A percentile compares a stretch with the other conserved stretches of the same genome.
These are phyloP conservation scores for Suhomyces coccinellae DNA, from an alignment of 1,139 yeast genomes.

Conservation along the genomic window DNA sequence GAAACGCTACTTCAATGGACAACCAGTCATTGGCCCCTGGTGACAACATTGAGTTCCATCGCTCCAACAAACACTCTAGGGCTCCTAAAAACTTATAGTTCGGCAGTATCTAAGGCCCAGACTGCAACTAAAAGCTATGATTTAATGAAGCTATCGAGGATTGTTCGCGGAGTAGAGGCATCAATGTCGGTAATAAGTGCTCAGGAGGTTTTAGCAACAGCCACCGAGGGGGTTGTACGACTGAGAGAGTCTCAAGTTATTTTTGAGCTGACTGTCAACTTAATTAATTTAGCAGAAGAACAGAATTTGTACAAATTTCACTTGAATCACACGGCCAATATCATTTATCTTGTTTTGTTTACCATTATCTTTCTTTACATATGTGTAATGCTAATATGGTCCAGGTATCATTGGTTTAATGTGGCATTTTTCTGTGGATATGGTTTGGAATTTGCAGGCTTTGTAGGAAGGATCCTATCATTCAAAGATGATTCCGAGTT, in stretches of 20 bases:
- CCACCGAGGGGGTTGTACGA: conserved; percentile 29
- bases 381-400: conserved; percentile 29
- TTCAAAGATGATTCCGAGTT: not conserved
- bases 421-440: conserved; percentile 60
- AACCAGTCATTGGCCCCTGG: not conserved
- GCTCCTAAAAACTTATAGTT: not conserved
- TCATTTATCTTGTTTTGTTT: conserved; percentile 31
- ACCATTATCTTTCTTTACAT: conserved; percentile 25
- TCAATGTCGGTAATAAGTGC: conserved; percentile 37
- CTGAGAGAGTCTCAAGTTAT: conserved; percentile 35
- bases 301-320: conserved; percentile 25
- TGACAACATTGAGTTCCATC: not conserved
- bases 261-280: conserved; percentile 34
- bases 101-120: conserved; percentile 8
- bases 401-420: conserved; percentile 75
- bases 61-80: not conserved
- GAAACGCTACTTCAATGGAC: not conserved
- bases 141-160: conserved; percentile 23
- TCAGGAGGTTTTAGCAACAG: conserved; percentile 38
- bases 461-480: conserved; percentile 19
- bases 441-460: conserved; percentile 69
- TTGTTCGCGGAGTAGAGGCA: conserved; percentile 39
- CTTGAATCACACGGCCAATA: conserved; percentile 31
- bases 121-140: conserved; percentile 12
- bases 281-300: conserved; percentile 29